A percentile compares a stretch with the other conserved stretches of the same genome.
Conservation (phyloP, 2,329 filamentous ascomycete genomes). For the Westerdykella aurantiaca region DNA sequence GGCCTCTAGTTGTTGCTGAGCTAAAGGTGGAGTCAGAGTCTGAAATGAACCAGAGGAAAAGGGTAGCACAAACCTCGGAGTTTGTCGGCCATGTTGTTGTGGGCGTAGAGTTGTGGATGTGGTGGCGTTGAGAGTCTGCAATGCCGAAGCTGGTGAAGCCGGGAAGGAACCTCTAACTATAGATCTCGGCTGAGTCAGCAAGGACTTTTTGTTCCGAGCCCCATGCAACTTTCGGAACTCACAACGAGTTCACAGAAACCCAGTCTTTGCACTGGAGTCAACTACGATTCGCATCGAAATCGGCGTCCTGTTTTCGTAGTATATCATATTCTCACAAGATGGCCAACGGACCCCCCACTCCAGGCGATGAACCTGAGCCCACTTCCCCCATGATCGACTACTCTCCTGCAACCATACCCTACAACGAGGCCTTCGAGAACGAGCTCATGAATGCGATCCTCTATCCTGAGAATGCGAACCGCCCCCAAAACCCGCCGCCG, state of each 20-base stretch:
- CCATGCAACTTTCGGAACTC: too few relatives aligned
- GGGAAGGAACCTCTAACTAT: neutral
- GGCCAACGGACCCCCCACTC: constrained; percentile 29
- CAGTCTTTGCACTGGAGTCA: neutral
- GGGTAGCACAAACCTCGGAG: constrained; percentile 52
- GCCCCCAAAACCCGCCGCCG: constrained; percentile 18
- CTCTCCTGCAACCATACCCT: constrained; percentile 40
- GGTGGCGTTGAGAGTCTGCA: neutral
- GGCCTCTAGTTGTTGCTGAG: constrained; percentile 93
- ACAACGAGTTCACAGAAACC: too few relatives aligned
- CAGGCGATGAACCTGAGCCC: constrained; percentile 24
- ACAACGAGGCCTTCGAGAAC: constrained; percentile 43
- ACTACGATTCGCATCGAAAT: neutral
- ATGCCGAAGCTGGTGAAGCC: neutral
- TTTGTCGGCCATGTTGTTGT: constrained; percentile 72
- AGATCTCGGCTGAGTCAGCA: too few relatives aligned
- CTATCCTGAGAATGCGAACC: constrained; percentile 21
- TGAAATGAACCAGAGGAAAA: neutral
- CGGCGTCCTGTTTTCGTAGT: neutral
- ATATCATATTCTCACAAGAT: constrained; percentile 2
- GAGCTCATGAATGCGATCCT: constrained; percentile 38
- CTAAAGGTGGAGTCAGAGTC: constrained; percentile 30
- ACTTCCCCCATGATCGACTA: constrained; percentile 35
- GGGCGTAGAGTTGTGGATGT: constrained; percentile 3
- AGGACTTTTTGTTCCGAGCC: too few relatives aligned